Evolutionary conservation across 495 filamentous ascomycete genomes (phyloP).

Genomic region (Trichodelitschia bisporula): DNA sequence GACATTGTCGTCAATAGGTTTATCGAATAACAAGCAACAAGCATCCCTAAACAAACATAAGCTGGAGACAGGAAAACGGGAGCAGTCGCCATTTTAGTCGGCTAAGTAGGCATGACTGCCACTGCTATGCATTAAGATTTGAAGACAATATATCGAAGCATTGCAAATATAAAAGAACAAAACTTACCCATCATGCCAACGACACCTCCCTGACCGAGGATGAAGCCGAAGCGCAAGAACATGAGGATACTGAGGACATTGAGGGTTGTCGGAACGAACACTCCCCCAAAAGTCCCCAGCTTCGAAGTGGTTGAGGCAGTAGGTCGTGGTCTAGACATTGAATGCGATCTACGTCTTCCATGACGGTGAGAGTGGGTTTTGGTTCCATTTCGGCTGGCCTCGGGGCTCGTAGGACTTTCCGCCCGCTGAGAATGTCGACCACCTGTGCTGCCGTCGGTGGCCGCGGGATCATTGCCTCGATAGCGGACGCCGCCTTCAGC

Average conservation of each 20-base stretch:
- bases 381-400: no score
- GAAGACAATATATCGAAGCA: background rate
- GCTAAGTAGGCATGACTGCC: slow-evolving; percentile 1
- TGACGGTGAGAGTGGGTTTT: slow-evolving; percentile 9
- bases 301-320: slow-evolving; percentile 28
- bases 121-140: background rate
- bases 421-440: no score
- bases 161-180: slow-evolving; percentile 1
- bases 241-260: slow-evolving; percentile 87
- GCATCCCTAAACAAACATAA: slow-evolving; percentile 27
- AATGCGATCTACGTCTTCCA: slow-evolving; percentile 6
- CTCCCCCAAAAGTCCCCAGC: slow-evolving; percentile 50
- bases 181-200: slow-evolving; percentile 52
- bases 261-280: slow-evolving; percentile 65
- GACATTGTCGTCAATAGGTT: slow-evolving; percentile 70
- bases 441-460: no score
- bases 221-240: slow-evolving; percentile 66
- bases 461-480: no score
- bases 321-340: slow-evolving; percentile 17
- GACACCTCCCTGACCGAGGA: slow-evolving; percentile 54
- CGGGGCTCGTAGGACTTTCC: no score
- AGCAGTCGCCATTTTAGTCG: no score
- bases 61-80: no score
- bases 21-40: slow-evolving; percentile 47
- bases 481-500: no score